Evolutionary conservation across 371 early-diverging fungal genomes (phyloP).

Genomic region (Phascolomyces articulosus): DNA sequence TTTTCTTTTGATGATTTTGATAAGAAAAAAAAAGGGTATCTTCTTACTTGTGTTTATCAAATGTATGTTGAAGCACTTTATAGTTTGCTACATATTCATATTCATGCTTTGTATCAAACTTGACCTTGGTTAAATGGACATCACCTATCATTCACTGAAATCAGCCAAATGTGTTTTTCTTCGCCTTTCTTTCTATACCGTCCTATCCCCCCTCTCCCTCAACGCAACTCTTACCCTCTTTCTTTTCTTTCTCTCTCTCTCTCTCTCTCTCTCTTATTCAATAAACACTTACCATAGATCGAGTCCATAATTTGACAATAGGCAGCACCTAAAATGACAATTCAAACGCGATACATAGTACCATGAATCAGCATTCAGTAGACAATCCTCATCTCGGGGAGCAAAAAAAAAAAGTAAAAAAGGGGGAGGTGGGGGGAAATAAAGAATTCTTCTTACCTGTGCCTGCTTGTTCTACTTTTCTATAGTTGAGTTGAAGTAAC

Average conservation of each 20-base stretch:
- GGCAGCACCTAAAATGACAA: constrained; percentile 67
- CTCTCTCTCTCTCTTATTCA: background rate
- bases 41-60: constrained; percentile 77
- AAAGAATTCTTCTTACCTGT: constrained; percentile 75
- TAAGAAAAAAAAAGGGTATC: background rate
- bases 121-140: constrained; percentile 82
- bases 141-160: too few species aligned
- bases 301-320: constrained; percentile 94
- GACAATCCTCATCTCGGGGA: background rate
- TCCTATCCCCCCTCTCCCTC: too few species aligned
- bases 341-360: background rate
- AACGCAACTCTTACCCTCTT: too few species aligned
- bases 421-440: too few species aligned
- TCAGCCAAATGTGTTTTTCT: too few species aligned
- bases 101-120: constrained; percentile 89
- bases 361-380: background rate
- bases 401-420: background rate
- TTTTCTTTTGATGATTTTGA: background rate
- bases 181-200: too few species aligned
- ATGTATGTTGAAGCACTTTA: constrained; percentile 85
- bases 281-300: constrained; percentile 67
- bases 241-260: background rate
- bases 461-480: constrained; percentile 94
- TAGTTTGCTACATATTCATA: constrained; percentile 92
- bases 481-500: constrained; percentile 82